phyloP scores from a whole-genome alignment of 139 green algal species.

The Chlorella sp. region DNA sequence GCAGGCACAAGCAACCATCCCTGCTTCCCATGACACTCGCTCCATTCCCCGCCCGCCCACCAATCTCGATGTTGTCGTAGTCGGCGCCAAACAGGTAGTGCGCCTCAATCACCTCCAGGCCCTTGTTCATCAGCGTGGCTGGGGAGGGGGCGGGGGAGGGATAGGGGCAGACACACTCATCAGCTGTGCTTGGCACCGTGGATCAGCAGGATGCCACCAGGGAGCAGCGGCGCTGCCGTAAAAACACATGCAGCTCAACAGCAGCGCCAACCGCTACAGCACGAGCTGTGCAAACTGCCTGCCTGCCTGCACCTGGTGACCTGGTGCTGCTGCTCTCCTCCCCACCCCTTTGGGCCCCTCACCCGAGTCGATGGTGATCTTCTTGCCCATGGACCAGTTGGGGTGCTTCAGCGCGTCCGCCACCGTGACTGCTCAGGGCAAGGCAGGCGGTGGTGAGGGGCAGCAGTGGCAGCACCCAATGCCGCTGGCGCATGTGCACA shows the following conservation, averaged over 20 bases:
- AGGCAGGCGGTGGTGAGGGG: no score
- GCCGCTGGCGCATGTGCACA: no score
- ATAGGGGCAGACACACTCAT: neutral
- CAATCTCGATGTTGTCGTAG: conserved; percentile 99
- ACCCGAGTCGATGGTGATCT: conserved; percentile 97
- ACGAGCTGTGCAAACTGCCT: no score
- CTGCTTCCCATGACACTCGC: no score
- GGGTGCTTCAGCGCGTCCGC: conserved; percentile 85
- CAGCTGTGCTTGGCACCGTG: neutral
- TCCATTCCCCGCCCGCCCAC: no score
- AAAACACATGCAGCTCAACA: no score
- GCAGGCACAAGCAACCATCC: no score
- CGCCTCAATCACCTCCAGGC: conserved; percentile 96
- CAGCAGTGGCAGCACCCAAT: no score
- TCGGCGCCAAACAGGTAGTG: conserved; percentile 98
- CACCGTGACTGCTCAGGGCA: conserved; percentile 56
- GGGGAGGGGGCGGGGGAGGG: neutral
- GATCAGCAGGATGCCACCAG: no score
- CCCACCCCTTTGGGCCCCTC: neutral
- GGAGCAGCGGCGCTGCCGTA: no score
- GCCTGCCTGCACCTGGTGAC: no score
- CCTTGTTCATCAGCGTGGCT: conserved; percentile 99
- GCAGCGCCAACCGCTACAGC: no score
- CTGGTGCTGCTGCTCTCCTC: neutral
- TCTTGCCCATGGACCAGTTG: conserved; percentile 97